Conservation (phyloP, 1,284 basidiomycete species). For the Rhodotorula mucilaginosa region DNA sequence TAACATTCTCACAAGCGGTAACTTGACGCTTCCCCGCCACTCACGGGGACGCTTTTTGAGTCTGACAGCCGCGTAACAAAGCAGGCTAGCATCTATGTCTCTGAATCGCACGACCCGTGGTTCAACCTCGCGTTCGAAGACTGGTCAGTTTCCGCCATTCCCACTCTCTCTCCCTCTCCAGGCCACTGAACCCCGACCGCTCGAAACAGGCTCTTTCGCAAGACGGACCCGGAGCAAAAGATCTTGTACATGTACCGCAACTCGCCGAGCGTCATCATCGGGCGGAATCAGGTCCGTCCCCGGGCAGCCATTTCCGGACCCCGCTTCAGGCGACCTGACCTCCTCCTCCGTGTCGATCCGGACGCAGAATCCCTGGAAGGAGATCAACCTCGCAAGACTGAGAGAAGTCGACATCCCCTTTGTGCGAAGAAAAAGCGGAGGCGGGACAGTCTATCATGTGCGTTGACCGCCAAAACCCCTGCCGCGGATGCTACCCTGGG, state of each 20-base stretch:
- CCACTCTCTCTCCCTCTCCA: background rate
- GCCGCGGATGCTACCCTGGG: too few species aligned
- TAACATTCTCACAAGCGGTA: background rate
- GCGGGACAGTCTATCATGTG: slow-evolving; percentile 97
- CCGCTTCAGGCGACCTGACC: background rate
- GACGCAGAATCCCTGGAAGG: slow-evolving; percentile 89
- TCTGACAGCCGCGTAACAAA: background rate
- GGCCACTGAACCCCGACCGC: background rate
- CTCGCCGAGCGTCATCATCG: slow-evolving; percentile 85
- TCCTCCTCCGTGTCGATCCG: background rate
- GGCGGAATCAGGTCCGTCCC: slow-evolving; percentile 68
- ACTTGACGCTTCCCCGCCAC: background rate
- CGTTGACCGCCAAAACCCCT: slow-evolving; percentile 44
- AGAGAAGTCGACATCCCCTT: slow-evolving; percentile 64
- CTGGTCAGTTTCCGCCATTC: slow-evolving; percentile 60
- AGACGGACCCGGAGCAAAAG: slow-evolving; percentile 64
- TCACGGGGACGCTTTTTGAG: background rate
- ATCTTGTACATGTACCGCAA: slow-evolving; percentile 87
- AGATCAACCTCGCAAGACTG: slow-evolving; percentile 71
- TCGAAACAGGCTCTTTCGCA: slow-evolving; percentile 71
- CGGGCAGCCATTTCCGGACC: background rate
- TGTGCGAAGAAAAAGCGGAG: slow-evolving; percentile 83
- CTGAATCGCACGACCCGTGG: slow-evolving; percentile 76
- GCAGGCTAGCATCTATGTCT: slow-evolving; percentile 63
- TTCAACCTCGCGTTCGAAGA: slow-evolving; percentile 94